Base-by-base conservation (phyloP, 23 red algal genomes). In the Pyropia haitanensis region DNA sequence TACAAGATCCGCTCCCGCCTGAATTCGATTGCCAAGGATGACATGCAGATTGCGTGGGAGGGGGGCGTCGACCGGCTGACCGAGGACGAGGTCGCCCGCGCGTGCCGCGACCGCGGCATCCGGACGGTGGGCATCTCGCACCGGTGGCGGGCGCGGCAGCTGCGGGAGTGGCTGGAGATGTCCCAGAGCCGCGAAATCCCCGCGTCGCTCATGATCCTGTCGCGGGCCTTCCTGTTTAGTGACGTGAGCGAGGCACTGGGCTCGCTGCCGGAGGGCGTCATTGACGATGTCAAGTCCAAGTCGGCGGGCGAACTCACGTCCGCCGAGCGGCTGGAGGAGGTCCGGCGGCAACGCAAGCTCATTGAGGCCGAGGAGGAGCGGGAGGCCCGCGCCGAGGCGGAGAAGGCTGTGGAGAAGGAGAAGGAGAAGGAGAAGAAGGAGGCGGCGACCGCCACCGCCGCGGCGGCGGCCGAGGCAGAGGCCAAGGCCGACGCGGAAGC, bases 31-130 rank as follows among this genome's bases (percentile, higher is more conserved):
- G 90, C 85, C 57, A 89, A 87, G 31, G 92, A 96, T 53, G 92
- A 96, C 48, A 96, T 96, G 85, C 75, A 87, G 65, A 96, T 96
- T 29, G 80, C 78, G 77, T 96, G 92, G 92, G 92, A 96, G 75
- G 92, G 92, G 4, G 92, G 92, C 20, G 81, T 88, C 20, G 81
- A 73, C 49, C 85, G 72, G 15, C 60, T 96, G 64, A 87, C 85
- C 30, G 92, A 96, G 64, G 92, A 90, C 53, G 92, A 96, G 61
- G 79, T 96, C 20, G 67, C 80, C 5, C 77, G 90, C 50, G 92
- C 92, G 49, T 96, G 92, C 61, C 84, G 81, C 27, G 92, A 96
- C 33, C 79, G 92, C 19, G 92, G 92, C 50, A 96, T 96, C 24
- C 76, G 85, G 33, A 84, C 80, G 58, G 80, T 65, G 22, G 70